These are phyloP conservation scores for Cunninghamia lanceolata DNA, from an alignment of 75 land plant species.

Conservation along the genomic window DNA sequence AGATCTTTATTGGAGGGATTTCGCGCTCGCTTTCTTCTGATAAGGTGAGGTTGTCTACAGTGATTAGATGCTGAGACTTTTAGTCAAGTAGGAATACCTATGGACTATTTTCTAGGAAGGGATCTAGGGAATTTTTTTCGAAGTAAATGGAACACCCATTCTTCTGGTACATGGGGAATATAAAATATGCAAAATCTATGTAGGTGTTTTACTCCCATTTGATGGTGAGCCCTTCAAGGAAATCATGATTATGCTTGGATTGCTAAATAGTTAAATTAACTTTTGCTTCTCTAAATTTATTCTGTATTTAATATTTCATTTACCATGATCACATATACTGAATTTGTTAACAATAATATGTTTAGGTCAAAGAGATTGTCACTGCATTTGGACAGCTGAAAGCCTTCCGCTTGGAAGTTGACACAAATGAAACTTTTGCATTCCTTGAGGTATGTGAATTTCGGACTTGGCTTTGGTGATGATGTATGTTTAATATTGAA, in stretches of 20 bases:
- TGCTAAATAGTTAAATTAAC: neutral
- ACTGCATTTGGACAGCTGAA: constrained; percentile 82
- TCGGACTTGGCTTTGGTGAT: neutral
- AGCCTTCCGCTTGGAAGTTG: constrained; percentile 64
- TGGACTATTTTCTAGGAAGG: neutral
- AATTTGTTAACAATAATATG: constrained; percentile 1
- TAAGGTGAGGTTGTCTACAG: constrained; percentile 42
- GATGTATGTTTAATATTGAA: neutral
- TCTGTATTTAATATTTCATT: neutral
- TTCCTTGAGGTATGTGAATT: constrained; percentile 71
- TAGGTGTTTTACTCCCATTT: neutral
- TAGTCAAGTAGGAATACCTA: neutral
- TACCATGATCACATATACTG: neutral
- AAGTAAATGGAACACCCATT: neutral
- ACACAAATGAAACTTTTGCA: constrained; percentile 47
- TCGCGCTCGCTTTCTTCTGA: constrained; percentile 57
- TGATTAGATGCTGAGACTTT: neutral
- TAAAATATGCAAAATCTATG: neutral
- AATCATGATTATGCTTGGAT: neutral
- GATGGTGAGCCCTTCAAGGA: neutral
- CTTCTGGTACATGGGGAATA: neutral
- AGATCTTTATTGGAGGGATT: constrained; percentile 93
- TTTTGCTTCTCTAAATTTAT: neutral
- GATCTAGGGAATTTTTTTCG: neutral
- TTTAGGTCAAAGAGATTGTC: constrained; percentile 81